Evolutionary conservation across 805 yeast genomes (phyloP), one percentile per base, ranked within the genome.

Genomic region (Yamadazyma sp.): DNA sequence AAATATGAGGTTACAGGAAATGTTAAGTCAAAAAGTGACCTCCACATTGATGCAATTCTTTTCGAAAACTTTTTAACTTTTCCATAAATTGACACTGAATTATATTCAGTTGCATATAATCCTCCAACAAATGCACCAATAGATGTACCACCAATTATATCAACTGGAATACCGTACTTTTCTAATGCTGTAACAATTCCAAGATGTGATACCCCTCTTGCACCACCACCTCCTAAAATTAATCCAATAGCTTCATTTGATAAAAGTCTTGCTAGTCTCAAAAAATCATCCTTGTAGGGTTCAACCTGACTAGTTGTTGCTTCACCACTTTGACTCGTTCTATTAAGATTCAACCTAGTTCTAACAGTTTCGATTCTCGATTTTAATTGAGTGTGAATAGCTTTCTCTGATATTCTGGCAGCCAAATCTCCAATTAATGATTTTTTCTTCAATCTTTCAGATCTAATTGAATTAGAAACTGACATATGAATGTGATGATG

Each of bases 191-290:
- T 77, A n/a, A 91, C 75, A 3, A 93, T 82, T 3, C 98, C 98
- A 26, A 91, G 70, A 55, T 91, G 98, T 10, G 96, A 76, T 10
- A 91, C 70, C 1, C 98, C 98, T 47, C 98, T 70, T 0, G 98
- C 96, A 27, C 98, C 98, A 26, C 98, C 98, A 10, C 98, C 98
- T 5, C 98, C 98, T 3, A 91, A 66, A 5, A 91, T 97, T 13
- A 93, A 65, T 0, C 98, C 98, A 26, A 93, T 85, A 0, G 96
- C 96, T 54, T 88, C 87, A 6, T 95, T 96, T 0, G 96, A 85
- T 11, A 91, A 61, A 7, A 93, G 75, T 50, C 98, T 73, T 0
- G 98, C 98, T 23, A 91, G 61, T 38, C 98, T 72, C 57, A 86
- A 68, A 55, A 93, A 93, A 56, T 91, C 98, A 55, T 82, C 83